Evolutionary conservation across 1,139 yeast genomes (phyloP), one percentile per base, ranked within the genome.

Genomic region (Yamadazyma taylorii): DNA sequence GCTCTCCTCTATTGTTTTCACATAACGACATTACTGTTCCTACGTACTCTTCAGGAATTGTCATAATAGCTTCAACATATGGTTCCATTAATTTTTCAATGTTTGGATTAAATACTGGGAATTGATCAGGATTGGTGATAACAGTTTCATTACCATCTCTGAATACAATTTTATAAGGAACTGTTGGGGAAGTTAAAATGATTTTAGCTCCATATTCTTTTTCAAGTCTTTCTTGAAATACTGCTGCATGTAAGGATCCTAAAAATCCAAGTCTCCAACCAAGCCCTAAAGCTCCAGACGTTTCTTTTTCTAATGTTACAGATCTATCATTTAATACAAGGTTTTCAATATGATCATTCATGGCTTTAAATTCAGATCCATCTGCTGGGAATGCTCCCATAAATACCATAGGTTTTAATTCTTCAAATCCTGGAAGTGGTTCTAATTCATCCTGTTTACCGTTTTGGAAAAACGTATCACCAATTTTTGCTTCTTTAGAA

Each of bases 301-400:
- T 86, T 52, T 92, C 97, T 52, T 90, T 81, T 51, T 86, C 90
- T 36, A 92, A 69, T 0, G 92, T 81, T 2, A 92, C 97, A 1
- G 96, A 84, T 51, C 97, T 76, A 56, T 92, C 98, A 55, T 92
- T 92, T 42, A 92, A 69, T 2, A 90, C 95, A 45, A 92, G 69
- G 52, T 89, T 89, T 48, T 84, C 86, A 60, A 92, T 81, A 57
- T 89, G 86, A 51, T 92, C 97, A 53, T 92, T 96, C 69, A 92
- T 73, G 27, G 79, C 84, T 43, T 85, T 86, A 58, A 90, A 92
- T 51, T 90, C 96, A 1, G 85, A 77, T 4, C 96, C 96, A 55
- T 90, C 96, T 0, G 96, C 94, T 0, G 98, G 98, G 52, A 89
- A 92, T 0, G 98, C 98, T 7, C 98, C 98, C 31, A 92, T 95